Evolutionary conservation across 2,329 filamentous ascomycete genomes (phyloP), one percentile per base, ranked within the genome.

Genomic region (Pseudogymnoascus sp.): DNA sequence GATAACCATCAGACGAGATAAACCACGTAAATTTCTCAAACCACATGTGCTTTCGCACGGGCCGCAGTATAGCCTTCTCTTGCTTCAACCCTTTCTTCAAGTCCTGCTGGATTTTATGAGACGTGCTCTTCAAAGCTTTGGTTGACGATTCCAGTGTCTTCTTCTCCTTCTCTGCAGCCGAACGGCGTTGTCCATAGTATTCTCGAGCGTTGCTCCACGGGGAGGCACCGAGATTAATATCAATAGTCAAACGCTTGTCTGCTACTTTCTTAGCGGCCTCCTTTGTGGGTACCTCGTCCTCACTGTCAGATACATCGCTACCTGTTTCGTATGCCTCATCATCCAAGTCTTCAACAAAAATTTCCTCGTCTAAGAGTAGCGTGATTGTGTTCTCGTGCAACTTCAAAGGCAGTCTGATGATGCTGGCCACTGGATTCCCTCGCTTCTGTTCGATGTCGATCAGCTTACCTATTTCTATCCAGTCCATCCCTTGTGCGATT

Each of bases 1-100:
- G 80, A 71, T 97, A 96, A 3, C 92, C 92, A 69, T 99, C 94
- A 0, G 91, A 95, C 0, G 92, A 96, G 66, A 97, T 82, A 74
- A 99, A 99, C 81, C 90, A 97, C 26, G 85, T 78, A 68, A 96
- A 99, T 73, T 99, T 99, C 69, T 99, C 94, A 66, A 96, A 99
- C 94, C 94, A 99, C 67, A 92, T 82, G 65, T 86, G 87, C 68
- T 85, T 88, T 60, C 94, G 83, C 7, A 96, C 86, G 0, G 88
- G 90, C 48, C 92, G 85, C 8, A 97, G 75, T 1, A 95, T 77
- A 18, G 90, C 86, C 71, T 96, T 96, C 73, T 97, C 94, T 69
- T 94, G 88, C 74, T 96, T 96, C 60, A 97, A 73, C 0, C 85
- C 87, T 68, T 91, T 92, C 74, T 89, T 95, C 19, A 97, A 77